Percentiles rank a stretch among this genome's conserved stretches.
These are phyloP conservation scores for Hypoxylon fuscum DNA, from an alignment of 495 filamentous ascomycete species.

Conservation along the genomic window DNA sequence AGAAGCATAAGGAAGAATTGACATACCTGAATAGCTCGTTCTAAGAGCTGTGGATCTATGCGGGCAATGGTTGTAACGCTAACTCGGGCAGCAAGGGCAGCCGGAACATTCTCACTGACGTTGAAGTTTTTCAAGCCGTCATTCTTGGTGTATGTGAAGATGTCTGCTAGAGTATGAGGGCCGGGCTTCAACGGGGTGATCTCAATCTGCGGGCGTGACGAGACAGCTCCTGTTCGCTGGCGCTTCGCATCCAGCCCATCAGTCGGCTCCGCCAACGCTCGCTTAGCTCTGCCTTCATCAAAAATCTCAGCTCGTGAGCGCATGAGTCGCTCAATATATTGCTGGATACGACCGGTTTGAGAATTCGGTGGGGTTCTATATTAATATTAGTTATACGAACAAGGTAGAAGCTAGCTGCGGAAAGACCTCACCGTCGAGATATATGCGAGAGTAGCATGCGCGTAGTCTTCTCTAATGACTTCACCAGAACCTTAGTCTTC, in stretches of 20 bases:
- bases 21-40: slow-evolving; percentile 72
- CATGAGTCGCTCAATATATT: slow-evolving; percentile 80
- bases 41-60: slow-evolving; percentile 69
- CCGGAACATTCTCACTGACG: slow-evolving; percentile 74
- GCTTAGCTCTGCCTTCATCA: slow-evolving; percentile 80
- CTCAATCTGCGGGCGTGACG: slow-evolving; percentile 52
- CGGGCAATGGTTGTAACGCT: slow-evolving; percentile 72
- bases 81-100: slow-evolving; percentile 78
- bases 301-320: slow-evolving; percentile 77
- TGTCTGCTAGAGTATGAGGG: slow-evolving; percentile 75
- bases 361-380: slow-evolving; percentile 75
- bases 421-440: slow-evolving; percentile 68
- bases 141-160: slow-evolving; percentile 86
- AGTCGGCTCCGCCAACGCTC: slow-evolving; percentile 72
- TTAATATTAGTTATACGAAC: slow-evolving; percentile 32
- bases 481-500: slow-evolving; percentile 79
- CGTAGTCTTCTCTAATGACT: slow-evolving; percentile 93
- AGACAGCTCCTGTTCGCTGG: slow-evolving; percentile 44
- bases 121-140: slow-evolving; percentile 78
- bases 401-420: neutral
- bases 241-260: slow-evolving; percentile 62
- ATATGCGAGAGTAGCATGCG: slow-evolving; percentile 83
- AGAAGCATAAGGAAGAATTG: slow-evolving; percentile 54
- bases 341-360: slow-evolving; percentile 74
- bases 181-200: slow-evolving; percentile 75